These are phyloP conservation scores for Puccinia novopanici DNA, from an alignment of 1,284 basidiomycete genomes.

Conservation along the genomic window DNA sequence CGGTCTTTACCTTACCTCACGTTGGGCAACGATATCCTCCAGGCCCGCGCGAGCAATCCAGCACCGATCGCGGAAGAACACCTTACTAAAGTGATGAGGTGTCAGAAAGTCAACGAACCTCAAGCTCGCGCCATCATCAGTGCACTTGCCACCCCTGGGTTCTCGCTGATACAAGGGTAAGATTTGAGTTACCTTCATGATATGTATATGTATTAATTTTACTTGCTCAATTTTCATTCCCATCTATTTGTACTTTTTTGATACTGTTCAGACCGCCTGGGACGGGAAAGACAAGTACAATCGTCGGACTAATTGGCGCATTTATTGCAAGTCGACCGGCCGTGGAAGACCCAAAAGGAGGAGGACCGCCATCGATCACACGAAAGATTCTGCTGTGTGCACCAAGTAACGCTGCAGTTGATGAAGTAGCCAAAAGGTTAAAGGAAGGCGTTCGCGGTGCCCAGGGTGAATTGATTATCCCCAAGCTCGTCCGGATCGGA, in stretches of 20 bases:
- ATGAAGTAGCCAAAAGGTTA: constrained; percentile 87
- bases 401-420: constrained; percentile 97
- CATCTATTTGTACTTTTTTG: neutral
- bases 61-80: constrained; percentile 64
- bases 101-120: constrained; percentile 83
- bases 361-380: constrained; percentile 52
- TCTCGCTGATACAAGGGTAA: constrained; percentile 92
- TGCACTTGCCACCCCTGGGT: constrained; percentile 73
- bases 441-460: constrained; percentile 73
- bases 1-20: constrained; percentile 81
- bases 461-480: constrained; percentile 65
- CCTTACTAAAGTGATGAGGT: constrained; percentile 69
- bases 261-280: constrained; percentile 76
- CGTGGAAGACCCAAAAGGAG: constrained; percentile 45
- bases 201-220: neutral
- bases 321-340: constrained; percentile 70
- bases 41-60: constrained; percentile 65
- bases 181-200: constrained; percentile 54
- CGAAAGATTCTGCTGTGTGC: constrained; percentile 89
- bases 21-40: constrained; percentile 70
- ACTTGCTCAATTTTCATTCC: neutral
- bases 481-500: constrained; percentile 88
- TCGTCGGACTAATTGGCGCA: constrained; percentile 86
- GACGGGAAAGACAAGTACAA: constrained; percentile 98
- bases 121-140: constrained; percentile 87